Evolutionary conservation across 192 early-diverging fungal species (phyloP), one percentile per base, ranked within the genome.

Genomic region (Podochytrium sp.): DNA sequence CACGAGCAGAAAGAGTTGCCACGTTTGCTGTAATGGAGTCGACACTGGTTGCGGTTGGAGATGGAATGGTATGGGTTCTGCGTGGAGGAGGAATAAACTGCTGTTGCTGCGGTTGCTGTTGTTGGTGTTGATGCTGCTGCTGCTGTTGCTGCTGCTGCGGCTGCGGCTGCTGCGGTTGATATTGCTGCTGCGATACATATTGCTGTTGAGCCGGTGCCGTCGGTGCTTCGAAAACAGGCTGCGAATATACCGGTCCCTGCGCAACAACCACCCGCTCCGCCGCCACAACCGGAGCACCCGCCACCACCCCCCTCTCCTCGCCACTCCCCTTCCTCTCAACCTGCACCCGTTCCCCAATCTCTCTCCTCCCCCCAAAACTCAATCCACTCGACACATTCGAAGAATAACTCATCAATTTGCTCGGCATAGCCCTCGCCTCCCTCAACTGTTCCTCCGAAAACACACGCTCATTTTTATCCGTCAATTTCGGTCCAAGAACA

Each of bases 401-500:
- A 18, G 59, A 59, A 41, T 52, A 81, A 2, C 47, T 39, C 43
- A 57, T 60, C n/a, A 81, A 65, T 52, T 63, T 59, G 7, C 77
- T 53, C 30, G 72, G 59, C 37, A 62, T 55, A 18, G 50, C 47
- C 41, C 81, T 81, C 41, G 85, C 79, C 50, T 83, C 76, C n/a
- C 78, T 74, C 60, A 87, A 53, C 18, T 84, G 81, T 42, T 90
- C 88, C 39, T 86, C 84, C 39, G 87, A 80, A 73, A 89, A 90
- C 38, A 80, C 69, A 1, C 80, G 70, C 35, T 76, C 81, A 60
- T 76, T 83, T 64, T 84, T 85, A 34, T 87, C 84, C 18, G 88
- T 83, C 64, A 92, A 70, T 71, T 91, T 91, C 33, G 90, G 90
- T 4, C 91, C 91, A 32, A 92, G 75, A 34, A 43, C 53, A 23